Evolutionary conservation across 2,329 filamentous ascomycete genomes (phyloP).

Genomic region (Talaromyces sp.): DNA sequence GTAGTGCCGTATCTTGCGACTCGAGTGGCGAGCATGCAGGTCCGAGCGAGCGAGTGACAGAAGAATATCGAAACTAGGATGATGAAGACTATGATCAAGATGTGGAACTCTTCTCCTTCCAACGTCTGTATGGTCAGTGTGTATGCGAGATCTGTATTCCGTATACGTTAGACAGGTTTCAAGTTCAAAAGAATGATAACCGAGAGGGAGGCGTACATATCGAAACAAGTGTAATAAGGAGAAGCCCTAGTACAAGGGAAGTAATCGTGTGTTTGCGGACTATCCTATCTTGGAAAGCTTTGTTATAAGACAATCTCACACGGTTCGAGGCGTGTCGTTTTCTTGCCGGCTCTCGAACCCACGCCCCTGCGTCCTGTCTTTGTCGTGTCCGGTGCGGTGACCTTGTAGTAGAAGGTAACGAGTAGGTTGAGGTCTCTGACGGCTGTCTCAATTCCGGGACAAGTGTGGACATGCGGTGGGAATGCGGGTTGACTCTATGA

Average conservation of each 20-base stretch:
- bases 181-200: not conserved
- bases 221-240: conserved; percentile 53
- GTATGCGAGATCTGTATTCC: conserved; percentile 61
- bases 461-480: not conserved
- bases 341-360: conserved; percentile 8
- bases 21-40: conserved; percentile 60
- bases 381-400: not conserved
- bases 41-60: conserved; percentile 68
- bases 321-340: not conserved
- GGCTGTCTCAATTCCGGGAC: not conserved
- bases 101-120: conserved; percentile 65
- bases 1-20: conserved; percentile 23
- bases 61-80: conserved; percentile 71
- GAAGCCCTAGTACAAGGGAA: conserved; percentile 47
- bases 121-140: conserved; percentile 61
- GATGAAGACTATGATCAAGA: conserved; percentile 73
- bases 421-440: not conserved
- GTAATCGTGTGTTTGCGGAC: conserved; percentile 12
- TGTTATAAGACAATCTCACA: conserved; percentile 4
- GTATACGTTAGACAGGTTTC: not conserved
- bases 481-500: not conserved
- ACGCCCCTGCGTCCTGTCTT: conserved; percentile 6
- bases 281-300: conserved; percentile 13
- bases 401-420: conserved; percentile 1
- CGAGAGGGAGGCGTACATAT: conserved; percentile 54